A percentile compares a stretch with the other conserved stretches of the same genome.
These are phyloP conservation scores for Solanum clarkiae DNA, from an alignment of 257 asterid species.

Conservation along the genomic window DNA sequence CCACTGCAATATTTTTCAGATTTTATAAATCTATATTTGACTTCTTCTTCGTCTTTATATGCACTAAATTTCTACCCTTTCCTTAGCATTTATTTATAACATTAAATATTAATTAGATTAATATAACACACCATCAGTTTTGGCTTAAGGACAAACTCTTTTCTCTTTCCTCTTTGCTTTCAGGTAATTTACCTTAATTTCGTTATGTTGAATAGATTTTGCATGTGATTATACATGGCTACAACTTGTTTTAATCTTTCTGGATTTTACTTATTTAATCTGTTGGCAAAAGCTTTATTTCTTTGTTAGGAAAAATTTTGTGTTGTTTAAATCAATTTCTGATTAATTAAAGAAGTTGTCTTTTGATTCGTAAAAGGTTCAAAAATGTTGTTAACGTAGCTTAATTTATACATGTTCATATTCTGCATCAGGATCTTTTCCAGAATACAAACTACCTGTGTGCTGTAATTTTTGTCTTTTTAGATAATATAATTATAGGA, in stretches of 20 bases:
- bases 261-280: neutral
- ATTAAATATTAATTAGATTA: neutral
- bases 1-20: conserved; percentile 9
- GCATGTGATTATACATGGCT: neutral
- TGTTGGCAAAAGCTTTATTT: neutral
- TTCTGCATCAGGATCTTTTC: neutral
- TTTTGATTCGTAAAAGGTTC: neutral
- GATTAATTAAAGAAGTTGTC: neutral
- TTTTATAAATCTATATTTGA: neutral
- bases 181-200: neutral
- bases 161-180: neutral
- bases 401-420: neutral
- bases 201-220: neutral
- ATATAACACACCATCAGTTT: neutral
- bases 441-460: neutral
- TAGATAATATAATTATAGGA: neutral
- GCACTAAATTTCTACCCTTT: neutral
- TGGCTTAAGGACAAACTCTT: neutral
- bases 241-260: neutral
- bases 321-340: neutral
- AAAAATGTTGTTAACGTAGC: no score
- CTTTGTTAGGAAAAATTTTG: neutral
- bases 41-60: neutral
- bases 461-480: neutral
- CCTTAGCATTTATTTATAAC: neutral